Evolutionary conservation across 768 basidiomycete genomes (phyloP), one percentile per base, ranked within the genome.

Genomic region (Trametes maxima): DNA sequence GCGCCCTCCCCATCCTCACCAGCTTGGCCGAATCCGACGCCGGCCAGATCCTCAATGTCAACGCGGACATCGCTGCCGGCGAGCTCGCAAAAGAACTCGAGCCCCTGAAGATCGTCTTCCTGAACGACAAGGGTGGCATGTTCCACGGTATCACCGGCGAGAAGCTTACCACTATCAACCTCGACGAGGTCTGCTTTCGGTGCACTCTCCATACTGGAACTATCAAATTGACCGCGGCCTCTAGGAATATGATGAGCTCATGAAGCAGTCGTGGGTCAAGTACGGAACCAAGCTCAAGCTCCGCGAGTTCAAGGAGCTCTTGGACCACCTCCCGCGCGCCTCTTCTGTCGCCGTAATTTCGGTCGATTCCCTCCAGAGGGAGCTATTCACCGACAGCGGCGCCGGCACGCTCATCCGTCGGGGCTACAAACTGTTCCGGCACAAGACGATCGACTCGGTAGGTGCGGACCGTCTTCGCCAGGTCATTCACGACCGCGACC

Each of bases 251-350:
- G 92, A 96, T 67, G 84, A 84, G 22, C 87, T 99, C 60, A 92
- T 98, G 95, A 95, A 95, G 71, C 91, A 98, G 76, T 85, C 95
- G 6, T 99, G 97, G 97, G 96, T 99, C 75, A 97, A 97, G 74
- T 98, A 87, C 73, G 97, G 96, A 62, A 98, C 96, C 65, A 99
- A 99, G 76, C 91, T 99, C 75, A 98, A 98, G 78, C 84, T 99
- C 59, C 90, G 97, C 65, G 96, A 98, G 75, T 98, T 99, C 83
- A 99, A 99, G 78, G 97, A 98, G 71, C 88, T 99, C 55, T 85
- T 99, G 45, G 97, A 98, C 72, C 90, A 95, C 78, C 93, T 98
- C 64, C 97, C 97, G 16, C 95, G 97, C 60, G 91, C 97, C 3
- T 97, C 96, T 17, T 98, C 95, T 40, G 97, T 99, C 53, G 96